Conservation (phyloP, 2,329 filamentous ascomycete genomes). For the Dendryphion nanum region DNA sequence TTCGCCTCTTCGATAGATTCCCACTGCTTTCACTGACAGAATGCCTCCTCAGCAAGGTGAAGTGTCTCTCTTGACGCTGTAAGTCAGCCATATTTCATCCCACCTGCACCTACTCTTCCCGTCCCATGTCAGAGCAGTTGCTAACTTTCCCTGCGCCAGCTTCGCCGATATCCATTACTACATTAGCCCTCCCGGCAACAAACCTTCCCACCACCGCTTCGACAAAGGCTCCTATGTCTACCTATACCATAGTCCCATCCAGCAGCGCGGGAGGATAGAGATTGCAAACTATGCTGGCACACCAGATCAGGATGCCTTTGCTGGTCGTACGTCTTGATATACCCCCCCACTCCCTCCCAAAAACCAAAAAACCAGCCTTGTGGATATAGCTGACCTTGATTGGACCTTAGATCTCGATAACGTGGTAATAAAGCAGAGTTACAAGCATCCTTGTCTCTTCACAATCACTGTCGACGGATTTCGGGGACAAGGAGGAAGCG, state of each 20-base stretch:
- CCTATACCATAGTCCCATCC: conserved; percentile 70
- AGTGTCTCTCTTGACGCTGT: conserved; percentile 49
- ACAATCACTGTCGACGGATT: conserved; percentile 60
- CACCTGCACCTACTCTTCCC: not conserved
- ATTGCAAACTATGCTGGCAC: conserved; percentile 73
- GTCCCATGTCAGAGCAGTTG: conserved; percentile 15
- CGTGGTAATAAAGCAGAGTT: conserved; percentile 66
- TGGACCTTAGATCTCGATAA: conserved; percentile 59
- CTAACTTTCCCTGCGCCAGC: conserved; percentile 43
- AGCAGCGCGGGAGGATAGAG: conserved; percentile 69
- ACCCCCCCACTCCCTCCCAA: too few species aligned
- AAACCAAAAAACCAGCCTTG: too few species aligned
- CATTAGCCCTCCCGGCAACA: conserved; percentile 65
- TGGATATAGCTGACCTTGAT: conserved; percentile 18
- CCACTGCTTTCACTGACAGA: conserved; percentile 9
- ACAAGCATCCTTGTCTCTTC: conserved; percentile 71
- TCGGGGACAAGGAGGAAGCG: conserved; percentile 27
- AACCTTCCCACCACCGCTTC: conserved; percentile 76
- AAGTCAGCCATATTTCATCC: conserved; percentile 22
- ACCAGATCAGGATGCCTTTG: conserved; percentile 75
- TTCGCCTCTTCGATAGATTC: conserved; percentile 12
- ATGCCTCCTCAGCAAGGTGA: conserved; percentile 52
- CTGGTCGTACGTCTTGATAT: conserved; percentile 64
- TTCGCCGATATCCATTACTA: conserved; percentile 80
- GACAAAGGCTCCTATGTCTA: conserved; percentile 79